Evolutionary conservation across 768 basidiomycete genomes (phyloP).

Genomic region (Kwoniella botswanensis): DNA sequence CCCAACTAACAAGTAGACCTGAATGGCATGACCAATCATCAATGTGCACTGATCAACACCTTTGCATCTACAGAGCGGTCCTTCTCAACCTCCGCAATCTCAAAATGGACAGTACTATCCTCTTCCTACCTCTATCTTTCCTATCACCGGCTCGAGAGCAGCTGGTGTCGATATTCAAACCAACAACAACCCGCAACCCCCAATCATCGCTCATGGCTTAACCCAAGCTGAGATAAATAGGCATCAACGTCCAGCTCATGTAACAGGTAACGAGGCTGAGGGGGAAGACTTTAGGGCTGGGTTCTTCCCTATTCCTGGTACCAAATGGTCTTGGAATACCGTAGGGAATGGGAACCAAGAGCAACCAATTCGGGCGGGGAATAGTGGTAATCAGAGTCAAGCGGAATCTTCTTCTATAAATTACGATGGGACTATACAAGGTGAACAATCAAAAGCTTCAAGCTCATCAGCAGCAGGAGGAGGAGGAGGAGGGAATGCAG

Average conservation of each 20-base stretch:
- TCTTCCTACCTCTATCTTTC: constrained; percentile 8
- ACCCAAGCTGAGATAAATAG: constrained; percentile 13
- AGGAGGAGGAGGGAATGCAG: not conserved
- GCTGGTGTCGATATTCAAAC: not conserved
- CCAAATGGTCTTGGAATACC: not conserved
- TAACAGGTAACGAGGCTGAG: constrained; percentile 5
- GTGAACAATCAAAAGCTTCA: not conserved
- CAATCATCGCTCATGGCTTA: constrained; percentile 6
- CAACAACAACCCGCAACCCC: not conserved
- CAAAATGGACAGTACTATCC: constrained; percentile 9
- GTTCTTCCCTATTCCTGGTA: constrained; percentile 18
- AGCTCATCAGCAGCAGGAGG: not conserved
- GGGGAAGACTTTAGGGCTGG: not conserved
- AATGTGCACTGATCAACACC: not conserved
- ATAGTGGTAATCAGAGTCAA: not conserved
- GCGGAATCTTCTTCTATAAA: constrained; percentile 1
- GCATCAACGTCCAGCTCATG: constrained; percentile 18
- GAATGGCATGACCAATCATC: not conserved
- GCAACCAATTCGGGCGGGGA: not conserved
- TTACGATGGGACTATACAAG: not conserved
- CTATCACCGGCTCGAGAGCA: constrained; percentile 12
- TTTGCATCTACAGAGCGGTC: not conserved
- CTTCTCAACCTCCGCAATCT: not conserved
- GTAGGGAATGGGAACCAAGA: not conserved
- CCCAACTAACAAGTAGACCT: not conserved